phyloP scores from a whole-genome alignment of 345 rosid species.

The Ricinus communis region DNA sequence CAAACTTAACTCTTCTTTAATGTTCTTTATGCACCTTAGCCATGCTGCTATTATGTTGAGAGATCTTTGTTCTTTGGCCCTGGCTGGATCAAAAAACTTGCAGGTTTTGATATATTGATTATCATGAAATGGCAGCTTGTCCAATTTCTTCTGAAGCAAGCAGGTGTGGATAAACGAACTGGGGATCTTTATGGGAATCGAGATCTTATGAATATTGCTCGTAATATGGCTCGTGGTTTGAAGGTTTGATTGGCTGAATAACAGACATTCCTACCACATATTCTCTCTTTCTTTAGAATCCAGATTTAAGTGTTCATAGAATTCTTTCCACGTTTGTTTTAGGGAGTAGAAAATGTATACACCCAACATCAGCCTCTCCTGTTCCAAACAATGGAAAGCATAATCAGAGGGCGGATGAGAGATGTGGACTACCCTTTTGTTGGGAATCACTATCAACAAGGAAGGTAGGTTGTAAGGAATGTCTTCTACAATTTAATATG shows the following conservation, averaged over 20 bases:
- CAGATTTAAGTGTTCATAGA: not conserved
- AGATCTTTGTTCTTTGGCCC: not conserved
- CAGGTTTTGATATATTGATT: constrained; percentile 27
- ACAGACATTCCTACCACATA: not conserved
- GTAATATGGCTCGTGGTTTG: constrained; percentile 99
- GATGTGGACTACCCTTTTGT: constrained; percentile 95
- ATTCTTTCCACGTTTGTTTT: not conserved
- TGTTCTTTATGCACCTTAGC: not conserved
- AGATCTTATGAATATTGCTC: constrained; percentile 92
- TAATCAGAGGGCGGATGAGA: constrained; percentile 79
- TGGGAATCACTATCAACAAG: constrained; percentile 95
- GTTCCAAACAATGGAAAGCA: constrained; percentile 93
- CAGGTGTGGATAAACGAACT: constrained; percentile 87
- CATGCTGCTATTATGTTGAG: not conserved
- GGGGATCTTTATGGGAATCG: constrained; percentile 96
- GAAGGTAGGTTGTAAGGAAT: constrained; percentile 51
- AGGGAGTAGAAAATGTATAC: constrained; percentile 99
- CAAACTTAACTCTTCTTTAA: no score
- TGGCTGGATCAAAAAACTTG: constrained; percentile 6
- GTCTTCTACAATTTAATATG: not conserved
- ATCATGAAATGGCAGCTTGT: constrained; percentile 66
- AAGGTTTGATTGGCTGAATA: constrained; percentile 53
- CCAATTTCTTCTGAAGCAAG: constrained; percentile 93
- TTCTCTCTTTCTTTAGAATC: not conserved
- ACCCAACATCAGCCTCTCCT: constrained; percentile 98